These are phyloP conservation scores for Cladophialophora bantiana DNA, from an alignment of 2,329 filamentous ascomycete genomes.

Conservation along the genomic window DNA sequence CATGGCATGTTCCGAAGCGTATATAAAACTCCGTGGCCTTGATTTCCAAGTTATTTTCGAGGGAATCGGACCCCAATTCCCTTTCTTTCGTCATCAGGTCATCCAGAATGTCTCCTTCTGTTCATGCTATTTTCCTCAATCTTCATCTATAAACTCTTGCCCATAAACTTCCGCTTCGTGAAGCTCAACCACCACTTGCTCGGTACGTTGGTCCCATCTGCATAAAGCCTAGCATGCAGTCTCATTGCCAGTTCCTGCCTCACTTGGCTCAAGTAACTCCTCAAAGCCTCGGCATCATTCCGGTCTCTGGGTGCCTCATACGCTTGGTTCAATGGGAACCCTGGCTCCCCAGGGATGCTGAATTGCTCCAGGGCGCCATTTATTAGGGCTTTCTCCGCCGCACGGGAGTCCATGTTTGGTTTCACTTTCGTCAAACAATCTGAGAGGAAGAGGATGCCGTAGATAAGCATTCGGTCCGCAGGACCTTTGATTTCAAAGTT, in stretches of 20 bases:
- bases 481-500: conserved; percentile 99
- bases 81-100: neutral
- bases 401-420: conserved; percentile 70
- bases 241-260: conserved; percentile 87
- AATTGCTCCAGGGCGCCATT: conserved; percentile 96
- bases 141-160: conserved; percentile 74
- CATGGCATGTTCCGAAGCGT: neutral
- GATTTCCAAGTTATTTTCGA: neutral
- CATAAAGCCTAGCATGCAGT: conserved; percentile 83
- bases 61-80: neutral
- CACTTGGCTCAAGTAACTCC: conserved; percentile 81
- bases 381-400: conserved; percentile 77
- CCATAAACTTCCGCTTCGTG: conserved; percentile 99
- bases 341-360: conserved; percentile 89
- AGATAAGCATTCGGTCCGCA: conserved; percentile 91
- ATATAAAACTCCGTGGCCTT: neutral
- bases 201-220: conserved; percentile 71
- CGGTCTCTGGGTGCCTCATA: conserved; percentile 88
- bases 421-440: conserved; percentile 90
- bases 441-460: conserved; percentile 93
- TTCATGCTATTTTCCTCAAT: neutral
- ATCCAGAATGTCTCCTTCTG: neutral
- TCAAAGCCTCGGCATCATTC: conserved; percentile 85
- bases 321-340: conserved; percentile 93
- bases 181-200: conserved; percentile 98